Conservation (phyloP, 2,329 filamentous ascomycete species). For the Fusarium cyanostomum region DNA sequence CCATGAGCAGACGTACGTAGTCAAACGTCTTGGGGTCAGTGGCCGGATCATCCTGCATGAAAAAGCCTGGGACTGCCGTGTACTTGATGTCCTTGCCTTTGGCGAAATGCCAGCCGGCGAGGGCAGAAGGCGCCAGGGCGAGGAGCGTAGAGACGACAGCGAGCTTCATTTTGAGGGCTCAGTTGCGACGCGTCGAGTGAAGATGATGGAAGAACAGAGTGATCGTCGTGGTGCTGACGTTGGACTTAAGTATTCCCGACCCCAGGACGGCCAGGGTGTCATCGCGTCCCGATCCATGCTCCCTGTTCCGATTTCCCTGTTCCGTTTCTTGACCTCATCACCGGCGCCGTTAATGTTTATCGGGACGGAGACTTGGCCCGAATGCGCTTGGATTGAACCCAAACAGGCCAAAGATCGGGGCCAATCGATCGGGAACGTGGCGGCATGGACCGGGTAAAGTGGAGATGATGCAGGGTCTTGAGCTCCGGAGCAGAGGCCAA, state of each 20-base stretch:
- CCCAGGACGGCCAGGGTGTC: slow-evolving; percentile 11
- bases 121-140: slow-evolving; percentile 41
- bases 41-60: slow-evolving; percentile 68
- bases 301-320: not conserved
- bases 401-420: slow-evolving; percentile 23
- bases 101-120: slow-evolving; percentile 47
- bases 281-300: slow-evolving; percentile 10
- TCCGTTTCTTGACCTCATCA: not conserved
- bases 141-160: slow-evolving; percentile 44
- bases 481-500: not conserved
- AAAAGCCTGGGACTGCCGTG: slow-evolving; percentile 68
- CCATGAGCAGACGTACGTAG: slow-evolving; percentile 60
- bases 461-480: slow-evolving; percentile 15
- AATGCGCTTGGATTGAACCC: not conserved
- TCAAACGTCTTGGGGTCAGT: slow-evolving; percentile 69
- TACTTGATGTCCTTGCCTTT: slow-evolving; percentile 62
- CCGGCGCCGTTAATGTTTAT: not conserved
- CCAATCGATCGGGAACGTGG: slow-evolving; percentile 47
- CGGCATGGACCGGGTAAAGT: slow-evolving; percentile 26
- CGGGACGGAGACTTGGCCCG: slow-evolving; percentile 26
- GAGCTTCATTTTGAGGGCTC: slow-evolving; percentile 45
- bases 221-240: not conserved
- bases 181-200: not conserved
- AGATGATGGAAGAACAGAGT: not conserved
- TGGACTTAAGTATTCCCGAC: slow-evolving; percentile 19